Percentiles rank a stretch among this genome's conserved stretches.
phyloP scores from a whole-genome alignment of 2,329 filamentous ascomycete species.

The Fusarium equiseti region DNA sequence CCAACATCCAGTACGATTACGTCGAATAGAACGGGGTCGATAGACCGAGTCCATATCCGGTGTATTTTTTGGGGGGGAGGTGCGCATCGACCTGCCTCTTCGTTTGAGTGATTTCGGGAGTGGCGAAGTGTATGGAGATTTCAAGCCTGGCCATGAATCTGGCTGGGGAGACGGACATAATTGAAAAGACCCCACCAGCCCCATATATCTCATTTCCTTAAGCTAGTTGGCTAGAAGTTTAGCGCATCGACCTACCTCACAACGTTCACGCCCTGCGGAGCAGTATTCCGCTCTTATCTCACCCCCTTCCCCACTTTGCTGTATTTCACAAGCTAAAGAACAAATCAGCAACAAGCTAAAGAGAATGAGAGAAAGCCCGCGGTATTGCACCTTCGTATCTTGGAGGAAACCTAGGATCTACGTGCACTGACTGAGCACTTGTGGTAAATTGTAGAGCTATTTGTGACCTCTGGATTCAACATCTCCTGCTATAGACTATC shows the following conservation, averaged over 20 bases:
- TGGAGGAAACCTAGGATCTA: rapidly evolving
- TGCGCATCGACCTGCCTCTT: conserved; percentile 1
- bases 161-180: neutral
- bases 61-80: neutral
- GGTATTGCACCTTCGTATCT: neutral
- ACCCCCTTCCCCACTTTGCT: neutral
- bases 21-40: neutral
- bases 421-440: neutral
- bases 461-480: rapidly evolving
- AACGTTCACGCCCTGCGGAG: too few species aligned
- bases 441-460: neutral
- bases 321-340: neutral
- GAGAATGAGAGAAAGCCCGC: neutral
- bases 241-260: neutral
- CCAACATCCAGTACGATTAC: neutral
- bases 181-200: neutral
- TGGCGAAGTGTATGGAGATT: neutral
- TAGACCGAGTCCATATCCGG: neutral
- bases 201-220: neutral
- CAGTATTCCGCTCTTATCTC: neutral
- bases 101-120: neutral
- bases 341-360: neutral
- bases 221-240: neutral
- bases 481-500: neutral
- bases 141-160: neutral